A percentile compares a stretch with the other conserved stretches of the same genome.
phyloP scores from a whole-genome alignment of 2,329 filamentous ascomycete species.

The Lecanoromycetidae sp. region DNA sequence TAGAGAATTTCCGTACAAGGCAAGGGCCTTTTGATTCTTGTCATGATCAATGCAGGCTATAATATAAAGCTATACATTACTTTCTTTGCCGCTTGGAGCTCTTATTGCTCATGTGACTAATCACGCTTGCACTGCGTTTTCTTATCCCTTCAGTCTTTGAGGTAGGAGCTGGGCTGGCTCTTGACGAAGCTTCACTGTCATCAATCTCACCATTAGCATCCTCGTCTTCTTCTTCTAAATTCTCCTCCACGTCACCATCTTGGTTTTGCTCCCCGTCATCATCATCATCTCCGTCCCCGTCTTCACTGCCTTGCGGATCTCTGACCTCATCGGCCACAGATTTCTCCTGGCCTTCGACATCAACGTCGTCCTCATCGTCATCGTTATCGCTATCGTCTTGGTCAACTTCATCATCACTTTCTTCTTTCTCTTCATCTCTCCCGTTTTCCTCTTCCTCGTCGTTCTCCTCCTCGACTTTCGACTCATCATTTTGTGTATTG shows the following conservation, averaged over 20 bases:
- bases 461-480: constrained; percentile 7
- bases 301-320: constrained; percentile 7
- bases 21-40: too few species aligned
- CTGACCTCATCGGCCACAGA: constrained; percentile 14
- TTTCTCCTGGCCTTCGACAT: constrained; percentile 12
- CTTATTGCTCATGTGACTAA: constrained; percentile 57
- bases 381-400: constrained; percentile 9
- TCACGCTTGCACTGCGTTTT: constrained; percentile 73
- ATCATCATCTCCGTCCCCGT: constrained; percentile 7
- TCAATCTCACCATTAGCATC: constrained; percentile 21
- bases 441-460: constrained; percentile 14
- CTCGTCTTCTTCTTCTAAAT: constrained; percentile 13
- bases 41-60: too few species aligned
- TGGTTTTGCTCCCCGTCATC: not conserved
- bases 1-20: too few species aligned
- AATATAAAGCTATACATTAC: too few species aligned
- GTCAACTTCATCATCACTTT: constrained; percentile 14
- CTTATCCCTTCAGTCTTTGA: constrained; percentile 29
- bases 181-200: constrained; percentile 21
- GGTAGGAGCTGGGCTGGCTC: constrained; percentile 6
- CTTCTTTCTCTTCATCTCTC: constrained; percentile 9
- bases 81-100: constrained; percentile 40
- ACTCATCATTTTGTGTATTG: constrained; percentile 7
- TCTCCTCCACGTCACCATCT: constrained; percentile 12
- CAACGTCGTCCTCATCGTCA: constrained; percentile 7